Conservation (phyloP, 257 asterid species). For the Marsdenia floribunda region DNA sequence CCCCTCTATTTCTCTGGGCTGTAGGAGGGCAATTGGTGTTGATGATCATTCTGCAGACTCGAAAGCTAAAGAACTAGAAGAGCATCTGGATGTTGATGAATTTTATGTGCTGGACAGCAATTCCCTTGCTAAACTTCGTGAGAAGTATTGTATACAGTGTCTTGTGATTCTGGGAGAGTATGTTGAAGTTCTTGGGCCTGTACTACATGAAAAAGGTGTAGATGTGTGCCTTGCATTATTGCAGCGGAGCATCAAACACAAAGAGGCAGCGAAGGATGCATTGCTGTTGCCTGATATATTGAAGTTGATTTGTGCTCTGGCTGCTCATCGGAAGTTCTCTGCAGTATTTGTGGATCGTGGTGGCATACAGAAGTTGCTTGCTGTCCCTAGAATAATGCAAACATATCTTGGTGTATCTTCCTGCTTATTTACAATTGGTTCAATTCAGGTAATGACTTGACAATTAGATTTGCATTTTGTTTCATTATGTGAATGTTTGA, state of each 20-base stretch:
- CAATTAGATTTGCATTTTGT: not conserved
- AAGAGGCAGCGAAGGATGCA: slow-evolving; percentile 45
- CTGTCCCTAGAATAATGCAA: slow-evolving; percentile 60
- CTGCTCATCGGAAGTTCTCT: slow-evolving; percentile 94
- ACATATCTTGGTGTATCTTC: slow-evolving; percentile 83
- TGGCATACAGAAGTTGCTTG: slow-evolving; percentile 85
- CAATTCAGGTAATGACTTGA: slow-evolving; percentile 65
- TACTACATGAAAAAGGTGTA: slow-evolving; percentile 93
- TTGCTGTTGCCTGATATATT: slow-evolving; percentile 72
- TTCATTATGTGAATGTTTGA: not conserved
- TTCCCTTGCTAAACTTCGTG: slow-evolving; percentile 83
- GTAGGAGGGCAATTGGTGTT: slow-evolving; percentile 43
- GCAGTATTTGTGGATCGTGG: slow-evolving; percentile 90
- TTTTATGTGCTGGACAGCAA: slow-evolving; percentile 51
- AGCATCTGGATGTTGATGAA: slow-evolving; percentile 56
- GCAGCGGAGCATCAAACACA: slow-evolving; percentile 61
- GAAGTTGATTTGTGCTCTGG: slow-evolving; percentile 85
- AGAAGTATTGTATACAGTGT: slow-evolving; percentile 89
- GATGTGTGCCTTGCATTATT: slow-evolving; percentile 87
- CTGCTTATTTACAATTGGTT: slow-evolving; percentile 86
- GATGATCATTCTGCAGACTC: slow-evolving; percentile 46
- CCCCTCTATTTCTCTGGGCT: slow-evolving; percentile 19
- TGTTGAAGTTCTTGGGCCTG: slow-evolving; percentile 99
- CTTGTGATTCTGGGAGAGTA: slow-evolving; percentile 88
- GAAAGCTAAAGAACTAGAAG: slow-evolving; percentile 46